Base-by-base conservation (phyloP, 495 filamentous ascomycete genomes). In the Letharia lupina region DNA sequence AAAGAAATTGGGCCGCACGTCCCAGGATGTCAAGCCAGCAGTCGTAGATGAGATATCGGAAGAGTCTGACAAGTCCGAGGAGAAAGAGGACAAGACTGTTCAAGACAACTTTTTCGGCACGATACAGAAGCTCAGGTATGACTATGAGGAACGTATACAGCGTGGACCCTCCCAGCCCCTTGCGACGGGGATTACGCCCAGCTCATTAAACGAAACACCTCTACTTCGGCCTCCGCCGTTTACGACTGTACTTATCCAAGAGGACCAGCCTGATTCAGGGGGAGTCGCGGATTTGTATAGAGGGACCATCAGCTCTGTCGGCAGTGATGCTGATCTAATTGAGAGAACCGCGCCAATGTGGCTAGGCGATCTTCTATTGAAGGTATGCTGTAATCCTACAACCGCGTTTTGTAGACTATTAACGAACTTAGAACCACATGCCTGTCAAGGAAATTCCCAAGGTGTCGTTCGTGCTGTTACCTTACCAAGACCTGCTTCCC, bases 371-470 rank as follows among this genome's bases (percentile, higher is more conserved):
- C 81, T 96, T n/a, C 76, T 98, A 28, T 78, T 98, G 45, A 82
- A 84, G 74, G 89, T 90, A 79, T 66, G 74, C 28, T 64, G 16
- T 63, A 33, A 3, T 33, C 37, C 61, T 44, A 52, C n/a, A 1
- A 5, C 40, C 42, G 58, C 15, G 15, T 35, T 42, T 15, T 10
- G 33, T 15, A 5, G 16, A 16, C 44, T 57, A 28, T 42, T 72
- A 68, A 67, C 11, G 23, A 48, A 20, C 23, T 41, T 67, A 91
- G 83, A 96, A 97, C 73, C 82, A 85, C 75, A 84, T 90, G 23
- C 91, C 93, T 0, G 73, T 83, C 31, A 98, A 98, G 76, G 94
- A 98, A n/a, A 86, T 91, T 8, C 84, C 92, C 65, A 98, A 98
- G 79, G 84, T 98, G 42, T 91, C 89, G 28, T 98, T 98, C 73